Evolutionary conservation across 441 rosid species (phyloP).

Genomic region (Geranium incanum): DNA sequence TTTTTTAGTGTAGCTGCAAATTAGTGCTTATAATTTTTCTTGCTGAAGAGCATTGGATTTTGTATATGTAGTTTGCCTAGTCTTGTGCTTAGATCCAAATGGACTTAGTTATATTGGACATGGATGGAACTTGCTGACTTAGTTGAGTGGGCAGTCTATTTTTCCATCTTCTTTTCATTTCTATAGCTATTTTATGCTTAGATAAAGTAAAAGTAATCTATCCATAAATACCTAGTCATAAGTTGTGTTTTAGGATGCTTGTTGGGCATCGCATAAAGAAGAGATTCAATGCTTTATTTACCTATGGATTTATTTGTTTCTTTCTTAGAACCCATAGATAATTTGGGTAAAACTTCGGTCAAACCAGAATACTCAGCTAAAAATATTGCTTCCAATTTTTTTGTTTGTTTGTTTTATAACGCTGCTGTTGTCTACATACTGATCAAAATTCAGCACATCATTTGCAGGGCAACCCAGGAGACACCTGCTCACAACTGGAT

Average conservation of each 20-base stretch:
- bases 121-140: not conserved
- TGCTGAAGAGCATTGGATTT: not conserved
- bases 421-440: not conserved
- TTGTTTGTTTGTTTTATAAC: not conserved
- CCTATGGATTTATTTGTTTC: not conserved
- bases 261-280: not conserved
- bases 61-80: not conserved
- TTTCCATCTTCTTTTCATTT: not conserved
- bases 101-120: not conserved
- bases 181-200: not conserved
- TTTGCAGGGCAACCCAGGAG: constrained; percentile 89
- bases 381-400: not conserved
- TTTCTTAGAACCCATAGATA: not conserved
- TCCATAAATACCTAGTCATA: too few relatives aligned
- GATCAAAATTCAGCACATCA: not conserved
- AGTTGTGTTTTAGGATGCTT: not conserved
- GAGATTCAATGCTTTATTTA: not conserved
- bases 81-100: not conserved
- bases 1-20: not conserved
- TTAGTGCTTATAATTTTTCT: not conserved
- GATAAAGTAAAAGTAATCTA: not conserved
- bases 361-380: not conserved
- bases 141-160: not conserved
- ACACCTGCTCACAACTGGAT: constrained; percentile 96
- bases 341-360: not conserved